A percentile compares a stretch with the other conserved stretches of the same genome.
These are phyloP conservation scores for Diaporthe nobilis DNA, from an alignment of 2,329 filamentous ascomycete genomes.

Conservation along the genomic window DNA sequence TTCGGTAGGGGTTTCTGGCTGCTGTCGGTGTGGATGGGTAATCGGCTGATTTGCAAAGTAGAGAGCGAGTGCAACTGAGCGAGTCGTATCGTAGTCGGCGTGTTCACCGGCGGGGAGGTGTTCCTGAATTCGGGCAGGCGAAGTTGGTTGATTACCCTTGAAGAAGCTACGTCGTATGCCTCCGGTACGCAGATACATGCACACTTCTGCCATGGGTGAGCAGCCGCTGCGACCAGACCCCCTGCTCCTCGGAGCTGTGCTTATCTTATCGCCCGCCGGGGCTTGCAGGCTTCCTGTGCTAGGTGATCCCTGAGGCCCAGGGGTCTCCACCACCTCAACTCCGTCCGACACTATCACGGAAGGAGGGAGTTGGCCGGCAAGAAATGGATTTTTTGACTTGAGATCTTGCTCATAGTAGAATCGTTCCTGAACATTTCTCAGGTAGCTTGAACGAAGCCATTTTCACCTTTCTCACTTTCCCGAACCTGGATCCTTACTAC, in stretches of 20 bases:
- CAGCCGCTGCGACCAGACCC: slow-evolving; percentile 27
- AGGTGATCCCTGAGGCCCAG: slow-evolving; percentile 10
- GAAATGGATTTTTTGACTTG: not conserved
- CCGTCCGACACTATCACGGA: slow-evolving; percentile 4
- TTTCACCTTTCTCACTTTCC: not conserved
- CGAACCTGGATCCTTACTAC: too few relatives aligned
- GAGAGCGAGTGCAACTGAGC: not conserved
- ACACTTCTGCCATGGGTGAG: not conserved
- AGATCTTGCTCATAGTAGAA: not conserved
- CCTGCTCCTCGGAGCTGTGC: slow-evolving; percentile 18
- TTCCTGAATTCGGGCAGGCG: not conserved
- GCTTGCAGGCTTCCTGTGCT: not conserved
- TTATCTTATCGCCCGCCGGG: slow-evolving; percentile 31
- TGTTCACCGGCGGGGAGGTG: not conserved
- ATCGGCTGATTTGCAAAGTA: not conserved
- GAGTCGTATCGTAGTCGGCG: not conserved
- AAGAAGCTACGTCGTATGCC: slow-evolving; percentile 22
- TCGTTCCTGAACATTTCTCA: not conserved
- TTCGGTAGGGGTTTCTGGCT: not conserved
- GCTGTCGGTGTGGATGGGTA: not conserved
- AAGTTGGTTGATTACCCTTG: not conserved
- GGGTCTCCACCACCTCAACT: not conserved
- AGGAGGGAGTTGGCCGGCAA: slow-evolving; percentile 14
- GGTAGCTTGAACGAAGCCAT: not conserved
- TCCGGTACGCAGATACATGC: not conserved